Evolutionary conservation across 2,329 filamentous ascomycete species (phyloP).

Genomic region (Neoascochyta sp.): DNA sequence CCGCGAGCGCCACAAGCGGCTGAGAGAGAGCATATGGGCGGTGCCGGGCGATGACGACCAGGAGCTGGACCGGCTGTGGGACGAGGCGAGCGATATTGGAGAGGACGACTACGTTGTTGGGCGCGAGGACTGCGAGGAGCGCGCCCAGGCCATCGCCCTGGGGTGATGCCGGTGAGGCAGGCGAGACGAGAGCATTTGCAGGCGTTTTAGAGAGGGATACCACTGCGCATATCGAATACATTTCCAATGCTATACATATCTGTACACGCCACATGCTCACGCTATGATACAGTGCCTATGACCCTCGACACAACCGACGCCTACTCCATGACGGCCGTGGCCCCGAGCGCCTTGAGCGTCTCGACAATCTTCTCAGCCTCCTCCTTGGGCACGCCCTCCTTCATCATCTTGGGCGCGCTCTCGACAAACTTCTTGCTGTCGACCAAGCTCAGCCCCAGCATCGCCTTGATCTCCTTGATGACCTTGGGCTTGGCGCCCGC

Average conservation of each 20-base stretch:
- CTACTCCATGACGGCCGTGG: conserved; percentile 87
- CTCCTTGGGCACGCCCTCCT: conserved; percentile 98
- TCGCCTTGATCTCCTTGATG: conserved; percentile 98
- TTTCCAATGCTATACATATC: conserved; percentile 35
- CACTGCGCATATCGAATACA: conserved; percentile 25
- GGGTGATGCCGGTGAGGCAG: conserved; percentile 10
- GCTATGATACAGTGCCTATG: conserved; percentile 32
- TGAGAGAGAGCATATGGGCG: conserved; percentile 91
- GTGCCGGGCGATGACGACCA: conserved; percentile 58
- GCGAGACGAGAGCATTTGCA: conserved; percentile 1
- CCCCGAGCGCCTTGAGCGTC: conserved; percentile 88
- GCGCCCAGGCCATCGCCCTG: conserved; percentile 47
- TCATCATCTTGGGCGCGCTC: conserved; percentile 95
- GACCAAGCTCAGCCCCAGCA: conserved; percentile 92
- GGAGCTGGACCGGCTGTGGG: conserved; percentile 80
- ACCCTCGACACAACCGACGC: conserved; percentile 5
- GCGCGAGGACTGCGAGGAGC: conserved; percentile 66
- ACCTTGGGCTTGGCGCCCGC: conserved; percentile 91
- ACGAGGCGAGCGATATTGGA: conserved; percentile 79
- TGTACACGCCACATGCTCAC: conserved; percentile 37
- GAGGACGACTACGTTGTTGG: conserved; percentile 80
- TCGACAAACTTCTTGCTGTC: conserved; percentile 99
- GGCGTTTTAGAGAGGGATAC: neutral
- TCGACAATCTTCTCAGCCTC: conserved; percentile 98
- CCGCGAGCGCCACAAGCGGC: conserved; percentile 85